Conservation (phyloP, 2,329 filamentous ascomycete species). For the Parafenestella ontariensis region DNA sequence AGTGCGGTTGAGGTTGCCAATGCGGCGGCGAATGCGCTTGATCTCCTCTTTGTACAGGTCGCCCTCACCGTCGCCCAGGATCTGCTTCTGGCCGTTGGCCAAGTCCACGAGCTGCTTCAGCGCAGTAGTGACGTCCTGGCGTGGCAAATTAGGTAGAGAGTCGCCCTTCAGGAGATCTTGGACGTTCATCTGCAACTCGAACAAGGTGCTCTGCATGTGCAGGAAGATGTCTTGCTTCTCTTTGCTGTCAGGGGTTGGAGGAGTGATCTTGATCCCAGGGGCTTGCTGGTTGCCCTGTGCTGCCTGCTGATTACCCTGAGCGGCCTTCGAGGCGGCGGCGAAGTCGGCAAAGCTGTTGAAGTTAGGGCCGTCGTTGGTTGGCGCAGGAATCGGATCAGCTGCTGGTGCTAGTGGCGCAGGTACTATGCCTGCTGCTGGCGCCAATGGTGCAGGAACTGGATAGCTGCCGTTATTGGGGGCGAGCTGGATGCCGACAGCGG, state of each 20-base stretch:
- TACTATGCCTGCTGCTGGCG: neutral
- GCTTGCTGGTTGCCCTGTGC: neutral
- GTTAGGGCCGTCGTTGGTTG: neutral
- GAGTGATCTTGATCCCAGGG: neutral
- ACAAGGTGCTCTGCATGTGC: neutral
- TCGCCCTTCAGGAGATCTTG: slow-evolving; percentile 1
- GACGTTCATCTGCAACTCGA: slow-evolving; percentile 1
- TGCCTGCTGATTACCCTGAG: neutral
- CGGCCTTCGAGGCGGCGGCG: neutral
- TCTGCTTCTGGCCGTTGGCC: slow-evolving; percentile 1
- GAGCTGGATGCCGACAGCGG: too few relatives aligned
- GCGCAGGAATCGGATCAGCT: neutral
- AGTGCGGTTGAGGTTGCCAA: neutral
- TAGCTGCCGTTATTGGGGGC: neutral
- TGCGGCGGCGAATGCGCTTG: neutral
- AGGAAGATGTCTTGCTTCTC: neutral
- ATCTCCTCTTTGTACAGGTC: neutral
- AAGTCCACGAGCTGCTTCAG: neutral
- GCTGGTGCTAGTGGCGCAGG: neutral
- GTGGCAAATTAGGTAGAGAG: neutral
- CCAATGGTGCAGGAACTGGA: neutral
- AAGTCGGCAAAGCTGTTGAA: neutral
- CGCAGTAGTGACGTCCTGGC: neutral
- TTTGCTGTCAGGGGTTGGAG: neutral
- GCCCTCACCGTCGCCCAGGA: neutral